A percentile compares a stretch with the other conserved stretches of the same genome.
These are phyloP conservation scores for Phytopythium chamaehyphon DNA, from an alignment of 352 stramenopile species.

Conservation along the genomic window DNA sequence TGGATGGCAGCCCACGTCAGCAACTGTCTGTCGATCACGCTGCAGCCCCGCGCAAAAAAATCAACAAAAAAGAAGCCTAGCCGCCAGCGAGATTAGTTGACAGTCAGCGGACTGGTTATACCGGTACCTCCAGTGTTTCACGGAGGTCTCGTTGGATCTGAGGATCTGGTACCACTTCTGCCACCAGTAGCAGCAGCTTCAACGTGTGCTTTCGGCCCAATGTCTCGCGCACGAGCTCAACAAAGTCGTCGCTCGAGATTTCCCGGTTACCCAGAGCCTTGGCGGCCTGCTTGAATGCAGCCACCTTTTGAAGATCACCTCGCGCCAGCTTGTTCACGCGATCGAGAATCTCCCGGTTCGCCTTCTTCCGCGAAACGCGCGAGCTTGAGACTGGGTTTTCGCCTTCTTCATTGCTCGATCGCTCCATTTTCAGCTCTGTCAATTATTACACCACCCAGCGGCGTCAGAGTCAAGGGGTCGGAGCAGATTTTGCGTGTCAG, in stretches of 20 bases:
- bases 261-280: constrained; percentile 69
- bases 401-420: constrained; percentile 13
- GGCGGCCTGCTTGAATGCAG: constrained; percentile 62
- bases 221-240: constrained; percentile 48
- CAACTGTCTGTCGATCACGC: background rate
- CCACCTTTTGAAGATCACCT: constrained; percentile 40
- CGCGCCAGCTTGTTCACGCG: constrained; percentile 51
- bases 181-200: constrained; percentile 59
- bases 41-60: background rate
- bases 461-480: no score
- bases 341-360: constrained; percentile 63
- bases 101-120: constrained; percentile 10
- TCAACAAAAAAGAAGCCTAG: background rate
- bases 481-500: no score
- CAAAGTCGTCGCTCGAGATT: constrained; percentile 62
- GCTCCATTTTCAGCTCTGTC: constrained; percentile 31
- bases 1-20: background rate
- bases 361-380: constrained; percentile 49
- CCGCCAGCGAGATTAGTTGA: background rate
- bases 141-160: constrained; percentile 59
- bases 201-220: constrained; percentile 53
- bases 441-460: background rate
- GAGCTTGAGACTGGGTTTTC: constrained; percentile 13
- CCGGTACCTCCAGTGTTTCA: constrained; percentile 35
- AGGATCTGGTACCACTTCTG: constrained; percentile 55